Percentiles rank a stretch among this genome's conserved stretches.
These are phyloP conservation scores for Populus davidiana DNA, from an alignment of 345 rosid species.

Conservation along the genomic window DNA sequence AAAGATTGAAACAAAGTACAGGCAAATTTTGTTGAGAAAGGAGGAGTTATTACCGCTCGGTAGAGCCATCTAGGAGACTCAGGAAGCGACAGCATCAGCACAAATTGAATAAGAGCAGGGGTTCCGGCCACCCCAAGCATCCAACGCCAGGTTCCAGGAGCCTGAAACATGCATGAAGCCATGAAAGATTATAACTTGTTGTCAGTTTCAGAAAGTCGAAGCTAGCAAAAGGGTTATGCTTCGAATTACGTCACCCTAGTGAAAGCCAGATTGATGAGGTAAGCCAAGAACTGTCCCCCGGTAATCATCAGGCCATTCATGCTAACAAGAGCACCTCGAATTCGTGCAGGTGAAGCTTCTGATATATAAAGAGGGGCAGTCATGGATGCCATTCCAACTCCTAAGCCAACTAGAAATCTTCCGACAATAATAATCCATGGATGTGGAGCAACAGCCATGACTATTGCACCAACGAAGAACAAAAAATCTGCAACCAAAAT, in stretches of 20 bases:
- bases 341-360: constrained; percentile 84
- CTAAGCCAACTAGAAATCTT: constrained; percentile 76
- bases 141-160: constrained; percentile 86
- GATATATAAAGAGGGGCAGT: constrained; percentile 90
- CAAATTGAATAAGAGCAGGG: constrained; percentile 63
- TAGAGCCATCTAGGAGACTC: constrained; percentile 94
- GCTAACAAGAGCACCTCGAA: constrained; percentile 88
- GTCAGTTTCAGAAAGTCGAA: not conserved
- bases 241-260: constrained; percentile 36
- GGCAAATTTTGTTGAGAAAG: not conserved
- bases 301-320: constrained; percentile 76
- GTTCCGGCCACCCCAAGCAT: constrained; percentile 80
- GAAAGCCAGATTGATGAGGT: constrained; percentile 81
- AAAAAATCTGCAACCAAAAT: constrained; percentile 58
- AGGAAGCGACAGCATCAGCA: constrained; percentile 63
- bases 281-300: constrained; percentile 80
- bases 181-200: too few relatives aligned
- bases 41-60: constrained; percentile 30
- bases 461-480: constrained; percentile 60
- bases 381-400: constrained; percentile 98
- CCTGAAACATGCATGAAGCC: constrained; percentile 29
- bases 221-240: too few relatives aligned
- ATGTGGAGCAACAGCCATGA: constrained; percentile 72
- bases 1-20: not conserved
- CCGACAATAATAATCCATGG: constrained; percentile 72